A percentile compares a stretch with the other conserved stretches of the same genome.
Conservation (phyloP, 2,329 filamentous ascomycete genomes). For the Pseudogymnoascus sp. region DNA sequence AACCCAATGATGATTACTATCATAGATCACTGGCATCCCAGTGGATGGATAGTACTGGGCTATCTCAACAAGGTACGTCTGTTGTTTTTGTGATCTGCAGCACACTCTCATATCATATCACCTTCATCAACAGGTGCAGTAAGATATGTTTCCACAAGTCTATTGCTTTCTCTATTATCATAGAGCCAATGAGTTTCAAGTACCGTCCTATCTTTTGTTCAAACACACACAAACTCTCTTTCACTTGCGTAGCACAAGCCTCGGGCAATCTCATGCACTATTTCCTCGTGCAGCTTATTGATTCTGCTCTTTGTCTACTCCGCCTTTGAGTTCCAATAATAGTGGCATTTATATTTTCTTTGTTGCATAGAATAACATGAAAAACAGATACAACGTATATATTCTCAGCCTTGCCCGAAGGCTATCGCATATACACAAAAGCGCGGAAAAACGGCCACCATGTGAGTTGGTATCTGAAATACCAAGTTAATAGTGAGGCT, state of each 20-base stretch:
- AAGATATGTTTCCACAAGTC: background rate
- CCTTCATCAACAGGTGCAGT: background rate
- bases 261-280: background rate
- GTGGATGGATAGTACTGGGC: background rate
- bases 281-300: background rate
- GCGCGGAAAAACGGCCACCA: background rate
- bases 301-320: background rate
- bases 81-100: background rate
- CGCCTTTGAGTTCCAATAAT: background rate
- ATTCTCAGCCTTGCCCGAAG: background rate
- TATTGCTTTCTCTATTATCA: background rate
- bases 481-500: background rate
- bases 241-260: background rate
- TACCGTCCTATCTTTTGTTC: background rate
- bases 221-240: background rate
- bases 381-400: background rate
- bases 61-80: background rate
- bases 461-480: background rate
- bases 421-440: conserved; percentile 1
- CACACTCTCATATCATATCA: background rate
- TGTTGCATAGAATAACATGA: background rate
- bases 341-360: background rate
- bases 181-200: background rate
- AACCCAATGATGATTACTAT: conserved; percentile 1
- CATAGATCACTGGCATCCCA: background rate